Evolutionary conservation across 441 rosid genomes (phyloP).

Genomic region (Theobroma grandiflorum): DNA sequence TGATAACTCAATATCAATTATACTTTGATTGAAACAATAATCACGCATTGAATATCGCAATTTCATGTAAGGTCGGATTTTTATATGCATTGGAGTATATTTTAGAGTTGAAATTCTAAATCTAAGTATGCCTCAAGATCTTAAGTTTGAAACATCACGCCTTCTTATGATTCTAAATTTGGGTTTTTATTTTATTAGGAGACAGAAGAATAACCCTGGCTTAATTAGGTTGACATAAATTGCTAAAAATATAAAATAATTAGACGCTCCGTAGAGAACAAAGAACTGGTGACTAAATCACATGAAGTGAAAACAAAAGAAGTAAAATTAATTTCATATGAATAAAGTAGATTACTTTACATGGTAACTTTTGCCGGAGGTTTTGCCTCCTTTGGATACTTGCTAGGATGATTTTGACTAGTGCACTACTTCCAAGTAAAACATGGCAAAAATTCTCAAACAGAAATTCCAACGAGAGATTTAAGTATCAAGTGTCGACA

Average conservation of each 20-base stretch:
- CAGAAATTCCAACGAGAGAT: constrained; percentile 2
- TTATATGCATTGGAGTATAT: background rate
- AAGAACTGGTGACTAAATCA: background rate
- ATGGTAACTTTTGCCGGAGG: background rate
- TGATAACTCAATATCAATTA: background rate
- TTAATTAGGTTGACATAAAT: constrained; percentile 25
- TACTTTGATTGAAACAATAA: background rate
- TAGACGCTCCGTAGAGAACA: background rate
- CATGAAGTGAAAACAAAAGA: background rate
- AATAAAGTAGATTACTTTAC: background rate
- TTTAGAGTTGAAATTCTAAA: background rate
- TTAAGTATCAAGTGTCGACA: background rate
- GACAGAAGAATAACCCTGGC: background rate
- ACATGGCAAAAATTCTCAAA: background rate
- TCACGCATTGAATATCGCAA: background rate
- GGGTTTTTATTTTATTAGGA: background rate
- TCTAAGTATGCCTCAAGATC: background rate
- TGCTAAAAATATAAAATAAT: background rate
- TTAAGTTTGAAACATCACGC: background rate
- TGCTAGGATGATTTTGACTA: constrained; percentile 15
- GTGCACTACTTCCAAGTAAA: constrained; percentile 22
- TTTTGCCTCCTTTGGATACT: background rate
- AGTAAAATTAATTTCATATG: background rate
- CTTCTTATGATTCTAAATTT: background rate
- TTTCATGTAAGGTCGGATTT: background rate